Percentiles rank a stretch among this genome's conserved stretches.
phyloP scores from a whole-genome alignment of 2,329 filamentous ascomycete genomes.

The Chaetomiaceae sp. region DNA sequence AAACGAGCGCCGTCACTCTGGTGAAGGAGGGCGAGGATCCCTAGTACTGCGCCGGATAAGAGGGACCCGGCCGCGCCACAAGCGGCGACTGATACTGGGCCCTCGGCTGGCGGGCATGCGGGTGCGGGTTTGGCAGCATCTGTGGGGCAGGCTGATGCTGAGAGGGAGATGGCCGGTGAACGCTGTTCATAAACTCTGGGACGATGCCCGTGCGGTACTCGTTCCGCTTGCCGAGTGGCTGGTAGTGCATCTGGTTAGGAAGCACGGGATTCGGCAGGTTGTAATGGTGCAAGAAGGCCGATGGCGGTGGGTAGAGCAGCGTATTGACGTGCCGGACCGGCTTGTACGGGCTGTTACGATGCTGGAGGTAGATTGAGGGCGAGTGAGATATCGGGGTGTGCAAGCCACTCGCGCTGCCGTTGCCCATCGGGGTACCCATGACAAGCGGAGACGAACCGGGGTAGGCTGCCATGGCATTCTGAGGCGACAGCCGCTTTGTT shows the following conservation, averaged over 20 bases:
- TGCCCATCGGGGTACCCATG: constrained; percentile 32
- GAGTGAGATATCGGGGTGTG: constrained; percentile 71
- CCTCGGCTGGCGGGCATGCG: not conserved
- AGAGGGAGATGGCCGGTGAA: not conserved
- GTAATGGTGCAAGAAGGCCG: constrained; percentile 71
- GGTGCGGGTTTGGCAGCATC: constrained; percentile 9
- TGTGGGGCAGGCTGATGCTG: not conserved
- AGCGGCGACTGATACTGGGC: not conserved
- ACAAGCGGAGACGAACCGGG: constrained; percentile 64
- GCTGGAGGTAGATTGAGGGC: constrained; percentile 80
- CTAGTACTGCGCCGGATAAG: constrained; percentile 12
- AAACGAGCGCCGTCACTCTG: not conserved
- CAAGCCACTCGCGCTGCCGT: constrained; percentile 33
- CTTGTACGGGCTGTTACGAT: constrained; percentile 87
- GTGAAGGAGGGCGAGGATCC: no score
- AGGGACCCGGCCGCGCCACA: not conserved
- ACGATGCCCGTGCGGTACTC: constrained; percentile 67
- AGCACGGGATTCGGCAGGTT: constrained; percentile 47
- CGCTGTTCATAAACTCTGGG: constrained; percentile 49
- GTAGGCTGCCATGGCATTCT: constrained; percentile 46
- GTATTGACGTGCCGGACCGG: constrained; percentile 87
- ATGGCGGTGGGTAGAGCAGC: constrained; percentile 82
- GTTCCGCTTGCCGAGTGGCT: constrained; percentile 66
- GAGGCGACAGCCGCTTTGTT: constrained; percentile 50
- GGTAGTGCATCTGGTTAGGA: constrained; percentile 77